phyloP scores from a whole-genome alignment of 2,329 filamentous ascomycete genomes.

The Fulvia fulva region DNA sequence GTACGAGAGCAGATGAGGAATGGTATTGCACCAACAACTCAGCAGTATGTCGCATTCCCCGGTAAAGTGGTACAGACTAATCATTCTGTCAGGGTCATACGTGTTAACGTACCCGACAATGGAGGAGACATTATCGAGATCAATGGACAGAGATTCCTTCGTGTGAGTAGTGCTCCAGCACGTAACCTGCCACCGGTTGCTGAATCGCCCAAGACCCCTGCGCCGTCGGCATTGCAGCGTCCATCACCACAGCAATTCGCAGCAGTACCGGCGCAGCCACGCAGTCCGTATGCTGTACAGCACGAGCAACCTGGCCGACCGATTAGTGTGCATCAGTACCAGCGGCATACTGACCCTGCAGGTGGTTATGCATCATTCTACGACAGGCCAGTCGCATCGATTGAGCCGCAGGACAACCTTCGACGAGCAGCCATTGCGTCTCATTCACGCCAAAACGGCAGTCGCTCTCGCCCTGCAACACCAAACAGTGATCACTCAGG shows the following conservation, averaged over 20 bases:
- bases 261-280: neutral
- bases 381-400: conserved; percentile 23
- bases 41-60: neutral
- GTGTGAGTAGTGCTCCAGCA: neutral
- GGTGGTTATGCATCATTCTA: conserved; percentile 5
- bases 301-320: neutral
- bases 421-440: conserved; percentile 16
- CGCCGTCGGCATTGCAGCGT: neutral
- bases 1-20: conserved; percentile 20
- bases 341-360: conserved; percentile 3
- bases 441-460: conserved; percentile 1
- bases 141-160: neutral
- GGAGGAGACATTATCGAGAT: conserved; percentile 1
- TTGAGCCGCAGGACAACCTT: conserved; percentile 21
- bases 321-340: neutral
- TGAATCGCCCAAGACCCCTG: neutral
- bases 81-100: neutral
- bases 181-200: neutral
- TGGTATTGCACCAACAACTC: neutral
- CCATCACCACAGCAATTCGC: neutral
- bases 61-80: neutral
- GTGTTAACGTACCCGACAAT: neutral
- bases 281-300: neutral
- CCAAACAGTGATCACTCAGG: conserved; percentile 5
- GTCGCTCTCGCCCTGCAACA: conserved; percentile 12